Conservation (phyloP, 1,139 yeast genomes). For the Debaryomycetaceae sp. region DNA sequence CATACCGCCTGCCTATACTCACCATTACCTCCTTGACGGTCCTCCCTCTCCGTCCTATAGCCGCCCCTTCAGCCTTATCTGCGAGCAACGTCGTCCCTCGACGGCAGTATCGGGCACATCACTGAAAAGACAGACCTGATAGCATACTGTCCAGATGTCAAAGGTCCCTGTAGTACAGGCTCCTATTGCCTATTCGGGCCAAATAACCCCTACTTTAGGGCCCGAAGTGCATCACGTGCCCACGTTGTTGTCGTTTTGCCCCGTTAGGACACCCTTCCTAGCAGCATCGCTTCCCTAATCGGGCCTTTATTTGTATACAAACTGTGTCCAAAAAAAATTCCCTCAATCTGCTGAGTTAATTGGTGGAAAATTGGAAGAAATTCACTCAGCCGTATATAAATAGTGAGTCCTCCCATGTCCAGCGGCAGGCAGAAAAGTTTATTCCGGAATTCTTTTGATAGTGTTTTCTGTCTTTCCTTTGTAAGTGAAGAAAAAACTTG, state of each 20-base stretch:
- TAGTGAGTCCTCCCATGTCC: conserved; percentile 5
- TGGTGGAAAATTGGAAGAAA: conserved; percentile 10
- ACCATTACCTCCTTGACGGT: neutral
- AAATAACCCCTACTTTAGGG: neutral
- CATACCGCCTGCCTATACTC: neutral
- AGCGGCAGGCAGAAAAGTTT: neutral
- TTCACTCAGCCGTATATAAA: conserved; percentile 9
- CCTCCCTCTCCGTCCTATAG: neutral
- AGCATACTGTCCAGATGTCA: neutral
- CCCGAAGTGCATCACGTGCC: neutral
- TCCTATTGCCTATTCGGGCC: neutral
- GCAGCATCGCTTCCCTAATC: conserved; percentile 2
- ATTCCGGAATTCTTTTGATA: conserved; percentile 1
- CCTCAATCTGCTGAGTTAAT: conserved; percentile 11
- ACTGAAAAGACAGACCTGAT: neutral
- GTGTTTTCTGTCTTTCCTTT: conserved; percentile 5
- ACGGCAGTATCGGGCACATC: neutral
- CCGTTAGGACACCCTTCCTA: conserved; percentile 1
- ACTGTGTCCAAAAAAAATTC: conserved; percentile 6
- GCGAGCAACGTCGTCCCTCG: neutral
- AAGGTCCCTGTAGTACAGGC: neutral
- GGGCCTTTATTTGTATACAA: conserved; percentile 6
- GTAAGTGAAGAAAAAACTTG: conserved; percentile 5
- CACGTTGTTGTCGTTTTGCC: conserved; percentile 1
- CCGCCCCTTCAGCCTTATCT: neutral